Evolutionary conservation across 1,284 basidiomycete genomes (phyloP).

Genomic region (Papiliotrema laurentii): DNA sequence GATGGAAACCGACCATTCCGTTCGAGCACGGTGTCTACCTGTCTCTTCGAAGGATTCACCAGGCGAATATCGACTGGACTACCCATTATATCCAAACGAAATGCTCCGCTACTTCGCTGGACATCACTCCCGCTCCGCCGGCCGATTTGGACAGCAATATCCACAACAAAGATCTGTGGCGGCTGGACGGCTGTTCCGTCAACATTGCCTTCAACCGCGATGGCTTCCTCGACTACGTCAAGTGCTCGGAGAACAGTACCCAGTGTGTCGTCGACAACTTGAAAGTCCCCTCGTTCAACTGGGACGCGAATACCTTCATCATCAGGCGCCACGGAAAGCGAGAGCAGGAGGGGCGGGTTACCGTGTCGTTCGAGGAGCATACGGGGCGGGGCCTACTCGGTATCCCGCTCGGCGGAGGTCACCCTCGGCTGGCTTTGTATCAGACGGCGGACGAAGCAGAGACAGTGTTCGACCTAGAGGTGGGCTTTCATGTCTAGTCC

Average conservation of each 20-base stretch:
- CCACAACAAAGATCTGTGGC: constrained; percentile 35
- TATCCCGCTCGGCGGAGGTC: constrained; percentile 11
- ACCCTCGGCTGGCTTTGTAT: constrained; percentile 28
- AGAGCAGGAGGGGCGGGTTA: constrained; percentile 16
- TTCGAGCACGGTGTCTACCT: constrained; percentile 25
- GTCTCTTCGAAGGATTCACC: constrained; percentile 19
- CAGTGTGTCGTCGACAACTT: constrained; percentile 29
- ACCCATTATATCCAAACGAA: constrained; percentile 24
- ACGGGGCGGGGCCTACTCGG: constrained; percentile 39
- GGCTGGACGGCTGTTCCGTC: constrained; percentile 40
- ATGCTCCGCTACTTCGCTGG: constrained; percentile 24
- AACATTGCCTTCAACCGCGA: constrained; percentile 40
- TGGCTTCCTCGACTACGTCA: constrained; percentile 40
- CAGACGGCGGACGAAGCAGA: constrained; percentile 12
- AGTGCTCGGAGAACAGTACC: constrained; percentile 35
- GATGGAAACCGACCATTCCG: constrained; percentile 23
- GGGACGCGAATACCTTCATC: constrained; percentile 37
- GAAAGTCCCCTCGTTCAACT: constrained; percentile 34
- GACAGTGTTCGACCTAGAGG: constrained; percentile 36
- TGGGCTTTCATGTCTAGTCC: constrained; percentile 10
- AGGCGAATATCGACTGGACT: constrained; percentile 25
- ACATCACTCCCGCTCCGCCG: constrained; percentile 5
- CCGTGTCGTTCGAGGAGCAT: constrained; percentile 36
- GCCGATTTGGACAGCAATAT: constrained; percentile 22
- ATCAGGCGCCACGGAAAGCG: constrained; percentile 5